Evolutionary conservation across 31 red algal genomes (phyloP).

Genomic region (Asparagopsis taxiformis): DNA sequence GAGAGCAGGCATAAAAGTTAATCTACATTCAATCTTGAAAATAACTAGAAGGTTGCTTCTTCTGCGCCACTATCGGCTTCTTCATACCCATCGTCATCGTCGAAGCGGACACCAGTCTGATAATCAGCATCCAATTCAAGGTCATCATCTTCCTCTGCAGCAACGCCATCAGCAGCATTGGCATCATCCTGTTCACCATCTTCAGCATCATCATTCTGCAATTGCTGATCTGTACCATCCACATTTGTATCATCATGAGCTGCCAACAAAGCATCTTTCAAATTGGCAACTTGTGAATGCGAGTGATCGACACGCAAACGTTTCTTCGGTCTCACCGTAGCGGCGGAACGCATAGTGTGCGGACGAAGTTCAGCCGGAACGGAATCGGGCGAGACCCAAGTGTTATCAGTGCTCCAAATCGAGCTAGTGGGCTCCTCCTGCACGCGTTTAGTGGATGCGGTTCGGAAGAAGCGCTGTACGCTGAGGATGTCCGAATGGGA

Average conservation of each 20-base stretch:
- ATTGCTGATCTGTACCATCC: background rate
- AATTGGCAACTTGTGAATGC: background rate
- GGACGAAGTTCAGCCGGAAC: slow-evolving; percentile 25
- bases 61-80: slow-evolving; percentile 41
- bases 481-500: background rate
- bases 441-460: background rate
- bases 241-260: background rate
- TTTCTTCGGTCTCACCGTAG: slow-evolving; percentile 12
- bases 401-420: slow-evolving; percentile 9
- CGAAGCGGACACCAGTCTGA: slow-evolving; percentile 37
- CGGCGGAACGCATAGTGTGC: background rate
- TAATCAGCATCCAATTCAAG: slow-evolving; percentile 28
- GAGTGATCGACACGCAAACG: background rate
- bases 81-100: slow-evolving; percentile 49
- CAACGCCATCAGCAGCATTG: slow-evolving; percentile 11
- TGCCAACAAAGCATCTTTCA: background rate
- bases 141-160: slow-evolving; percentile 21
- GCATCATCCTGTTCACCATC: background rate
- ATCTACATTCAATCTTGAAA: no score
- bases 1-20: no score
- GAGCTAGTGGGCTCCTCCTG: background rate
- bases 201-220: background rate
- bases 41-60: slow-evolving; percentile 12
- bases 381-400: slow-evolving; percentile 20
- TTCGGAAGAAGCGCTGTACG: background rate